A percentile compares a stretch with the other conserved stretches of the same genome.
phyloP scores from a whole-genome alignment of 371 early-diverging fungal species.

The Globomyces sp. region DNA sequence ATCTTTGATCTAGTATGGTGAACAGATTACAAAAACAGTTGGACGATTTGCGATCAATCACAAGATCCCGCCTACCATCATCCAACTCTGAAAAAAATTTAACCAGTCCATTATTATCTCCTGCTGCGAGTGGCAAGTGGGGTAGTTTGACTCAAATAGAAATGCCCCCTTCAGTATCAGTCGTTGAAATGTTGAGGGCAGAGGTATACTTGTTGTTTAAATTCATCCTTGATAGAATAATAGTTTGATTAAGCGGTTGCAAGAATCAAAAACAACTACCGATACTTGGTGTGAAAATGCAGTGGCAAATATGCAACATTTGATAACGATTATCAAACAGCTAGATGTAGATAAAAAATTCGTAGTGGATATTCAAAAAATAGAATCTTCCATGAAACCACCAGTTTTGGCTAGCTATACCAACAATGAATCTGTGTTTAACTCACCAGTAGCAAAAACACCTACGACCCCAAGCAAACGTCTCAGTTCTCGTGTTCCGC shows the following conservation, averaged over 20 bases:
- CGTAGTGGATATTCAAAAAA: too few species aligned
- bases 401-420: too few species aligned
- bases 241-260: background rate
- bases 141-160: slow-evolving; percentile 21
- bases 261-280: background rate
- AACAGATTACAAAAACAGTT: slow-evolving; percentile 24
- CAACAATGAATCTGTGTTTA: too few species aligned
- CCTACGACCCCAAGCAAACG: background rate
- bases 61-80: slow-evolving; percentile 3
- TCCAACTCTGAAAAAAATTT: background rate
- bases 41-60: slow-evolving; percentile 6
- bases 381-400: too few species aligned
- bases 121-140: slow-evolving; percentile 6
- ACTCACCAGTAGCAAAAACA: too few species aligned
- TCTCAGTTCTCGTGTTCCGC: background rate
- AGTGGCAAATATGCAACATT: too few species aligned
- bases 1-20: slow-evolving; percentile 10
- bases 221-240: background rate
- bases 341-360: too few species aligned
- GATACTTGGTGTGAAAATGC: slow-evolving; percentile 5
- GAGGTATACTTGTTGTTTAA: slow-evolving; percentile 8
- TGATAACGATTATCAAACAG: too few species aligned
- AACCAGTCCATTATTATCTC: background rate
- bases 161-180: slow-evolving; percentile 6
- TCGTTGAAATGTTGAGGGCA: slow-evolving; percentile 25